phyloP scores from a whole-genome alignment of 805 yeast species.

The Pichia gijzeniarum region DNA sequence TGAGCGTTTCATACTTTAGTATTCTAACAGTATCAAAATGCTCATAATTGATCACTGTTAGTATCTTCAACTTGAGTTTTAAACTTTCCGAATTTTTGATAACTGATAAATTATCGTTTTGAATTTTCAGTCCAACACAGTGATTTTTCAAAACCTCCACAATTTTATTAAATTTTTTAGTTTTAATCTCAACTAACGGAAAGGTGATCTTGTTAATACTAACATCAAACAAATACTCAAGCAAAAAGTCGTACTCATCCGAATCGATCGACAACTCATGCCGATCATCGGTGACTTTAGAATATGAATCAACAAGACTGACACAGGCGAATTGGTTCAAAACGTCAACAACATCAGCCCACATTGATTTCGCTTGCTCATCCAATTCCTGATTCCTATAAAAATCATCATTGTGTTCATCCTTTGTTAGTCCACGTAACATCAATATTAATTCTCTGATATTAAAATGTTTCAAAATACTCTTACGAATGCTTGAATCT shows the following conservation, averaged over 20 bases:
- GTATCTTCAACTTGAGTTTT: conserved; percentile 6
- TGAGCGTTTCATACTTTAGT: conserved; percentile 9
- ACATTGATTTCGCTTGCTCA: background rate
- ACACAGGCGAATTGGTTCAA: conserved; percentile 8
- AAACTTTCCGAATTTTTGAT: conserved; percentile 10
- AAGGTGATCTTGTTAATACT: conserved; percentile 5
- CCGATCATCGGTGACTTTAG: background rate
- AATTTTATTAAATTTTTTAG: conserved; percentile 12
- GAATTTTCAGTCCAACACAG: conserved; percentile 7
- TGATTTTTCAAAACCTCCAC: conserved; percentile 9
- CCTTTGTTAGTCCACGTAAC: conserved; percentile 6
- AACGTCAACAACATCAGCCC: conserved; percentile 7
- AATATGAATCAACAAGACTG: conserved; percentile 9
- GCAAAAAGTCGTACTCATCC: conserved; percentile 9
- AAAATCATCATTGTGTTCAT: conserved; percentile 7
- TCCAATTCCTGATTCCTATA: background rate
- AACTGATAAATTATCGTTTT: conserved; percentile 11
- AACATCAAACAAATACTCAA: conserved; percentile 10
- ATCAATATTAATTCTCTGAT: conserved; percentile 8
- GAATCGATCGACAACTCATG: conserved; percentile 12
- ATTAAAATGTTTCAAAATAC: background rate
- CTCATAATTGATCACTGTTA: conserved; percentile 13
- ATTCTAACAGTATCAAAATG: conserved; percentile 13
- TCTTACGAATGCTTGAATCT: background rate
- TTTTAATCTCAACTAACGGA: conserved; percentile 12